Percentiles rank a stretch among this genome's conserved stretches.
Conservation (phyloP, 331 rosid genomes). For the Erythrophleum ivorense region DNA sequence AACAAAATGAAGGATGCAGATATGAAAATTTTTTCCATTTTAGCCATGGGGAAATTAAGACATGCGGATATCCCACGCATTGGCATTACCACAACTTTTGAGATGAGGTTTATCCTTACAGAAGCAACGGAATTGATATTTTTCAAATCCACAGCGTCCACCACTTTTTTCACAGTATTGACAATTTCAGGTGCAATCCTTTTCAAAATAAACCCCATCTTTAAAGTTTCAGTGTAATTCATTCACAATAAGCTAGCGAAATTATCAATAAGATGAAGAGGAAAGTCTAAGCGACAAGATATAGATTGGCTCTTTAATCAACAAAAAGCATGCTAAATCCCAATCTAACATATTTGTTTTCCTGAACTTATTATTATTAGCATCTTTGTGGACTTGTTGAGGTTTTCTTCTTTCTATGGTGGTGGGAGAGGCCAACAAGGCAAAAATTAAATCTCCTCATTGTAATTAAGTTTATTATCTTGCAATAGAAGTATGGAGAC, state of each 20-base stretch:
- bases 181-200: too few relatives aligned
- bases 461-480: slow-evolving; percentile 21
- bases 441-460: too few relatives aligned
- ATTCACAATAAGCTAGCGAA: slow-evolving; percentile 43
- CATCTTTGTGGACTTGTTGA: too few relatives aligned
- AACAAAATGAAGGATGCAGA: too few relatives aligned
- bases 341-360: too few relatives aligned
- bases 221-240: slow-evolving; percentile 60
- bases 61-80: slow-evolving; percentile 1
- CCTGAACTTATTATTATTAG: background rate
- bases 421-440: too few relatives aligned
- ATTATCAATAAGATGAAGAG: slow-evolving; percentile 23
- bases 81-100: slow-evolving; percentile 61
- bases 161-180: too few relatives aligned
- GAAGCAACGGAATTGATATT: too few relatives aligned
- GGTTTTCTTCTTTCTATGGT: too few relatives aligned
- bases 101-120: too few relatives aligned
- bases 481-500: background rate
- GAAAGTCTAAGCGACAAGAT: slow-evolving; percentile 27
- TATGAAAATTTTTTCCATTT: too few relatives aligned
- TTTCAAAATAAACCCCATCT: slow-evolving; percentile 69
- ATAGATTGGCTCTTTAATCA: slow-evolving; percentile 23
- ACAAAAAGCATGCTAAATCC: slow-evolving; percentile 12
- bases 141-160: too few relatives aligned
- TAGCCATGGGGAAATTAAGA: background rate